Evolutionary conservation across 768 basidiomycete genomes (phyloP).

Genomic region (Lentinus brumalis): DNA sequence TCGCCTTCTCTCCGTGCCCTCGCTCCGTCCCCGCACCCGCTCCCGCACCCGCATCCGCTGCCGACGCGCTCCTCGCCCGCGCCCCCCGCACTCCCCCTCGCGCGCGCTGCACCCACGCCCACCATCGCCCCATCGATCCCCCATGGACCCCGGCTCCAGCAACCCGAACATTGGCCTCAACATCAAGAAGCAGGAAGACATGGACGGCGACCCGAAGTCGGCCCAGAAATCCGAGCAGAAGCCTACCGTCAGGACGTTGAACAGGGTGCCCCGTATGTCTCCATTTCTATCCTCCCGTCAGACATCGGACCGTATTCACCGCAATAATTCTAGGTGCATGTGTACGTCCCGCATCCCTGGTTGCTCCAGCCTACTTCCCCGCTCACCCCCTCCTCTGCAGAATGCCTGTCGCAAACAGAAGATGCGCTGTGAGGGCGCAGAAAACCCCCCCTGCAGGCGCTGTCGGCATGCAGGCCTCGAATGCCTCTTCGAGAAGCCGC

Average conservation of each 20-base stretch:
- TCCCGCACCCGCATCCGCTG: neutral
- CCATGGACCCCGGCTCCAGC: constrained; percentile 28
- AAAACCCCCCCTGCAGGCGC: constrained; percentile 94
- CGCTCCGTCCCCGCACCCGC: constrained; percentile 8
- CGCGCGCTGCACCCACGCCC: neutral
- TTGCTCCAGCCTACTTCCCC: neutral
- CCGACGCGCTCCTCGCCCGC: no score
- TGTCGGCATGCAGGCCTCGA: constrained; percentile 89
- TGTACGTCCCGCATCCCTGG: constrained; percentile 47
- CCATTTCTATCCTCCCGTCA: constrained; percentile 19
- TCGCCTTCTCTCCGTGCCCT: constrained; percentile 8
- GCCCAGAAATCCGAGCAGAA: constrained; percentile 66
- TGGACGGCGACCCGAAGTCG: constrained; percentile 44
- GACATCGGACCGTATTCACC: constrained; percentile 22
- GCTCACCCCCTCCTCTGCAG: constrained; percentile 40
- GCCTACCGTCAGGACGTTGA: constrained; percentile 75
- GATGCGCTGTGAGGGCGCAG: constrained; percentile 96
- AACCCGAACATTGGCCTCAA: constrained; percentile 14
- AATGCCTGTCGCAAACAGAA: constrained; percentile 97
- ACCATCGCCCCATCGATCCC: constrained; percentile 1
- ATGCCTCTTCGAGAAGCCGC: constrained; percentile 95
- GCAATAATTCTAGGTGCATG: constrained; percentile 64
- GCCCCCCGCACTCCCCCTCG: constrained; percentile 1
- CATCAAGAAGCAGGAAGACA: constrained; percentile 66
- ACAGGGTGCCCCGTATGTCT: constrained; percentile 82